A percentile compares a stretch with the other conserved stretches of the same genome.
phyloP scores from a whole-genome alignment of 306 rosid genomes.

The Fragaria iinumae region DNA sequence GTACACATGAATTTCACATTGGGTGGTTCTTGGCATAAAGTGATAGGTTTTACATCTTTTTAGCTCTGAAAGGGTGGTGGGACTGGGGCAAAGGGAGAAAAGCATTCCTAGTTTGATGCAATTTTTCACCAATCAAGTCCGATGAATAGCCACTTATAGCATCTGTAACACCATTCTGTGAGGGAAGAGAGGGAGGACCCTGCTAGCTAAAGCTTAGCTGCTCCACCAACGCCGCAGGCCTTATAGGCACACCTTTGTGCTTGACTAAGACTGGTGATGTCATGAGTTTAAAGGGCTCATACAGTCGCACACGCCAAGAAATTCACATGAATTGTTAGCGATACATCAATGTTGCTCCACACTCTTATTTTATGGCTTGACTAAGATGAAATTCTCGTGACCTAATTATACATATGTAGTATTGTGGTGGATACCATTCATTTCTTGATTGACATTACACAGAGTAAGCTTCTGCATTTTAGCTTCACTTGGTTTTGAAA shows the following conservation, averaged over 20 bases:
- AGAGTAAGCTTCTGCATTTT: slow-evolving; percentile 1
- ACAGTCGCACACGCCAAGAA: slow-evolving; percentile 16
- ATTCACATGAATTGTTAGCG: slow-evolving; percentile 29
- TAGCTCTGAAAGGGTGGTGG: slow-evolving; percentile 26
- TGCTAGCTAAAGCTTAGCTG: background rate
- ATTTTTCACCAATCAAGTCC: slow-evolving; percentile 3
- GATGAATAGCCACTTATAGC: no score
- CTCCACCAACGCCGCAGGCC: slow-evolving; percentile 37
- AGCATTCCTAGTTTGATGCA: slow-evolving; percentile 21
- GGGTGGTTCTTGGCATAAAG: slow-evolving; percentile 37
- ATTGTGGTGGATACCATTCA: background rate
- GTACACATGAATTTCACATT: slow-evolving; percentile 16
- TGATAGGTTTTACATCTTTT: slow-evolving; percentile 13
- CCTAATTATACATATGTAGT: background rate
- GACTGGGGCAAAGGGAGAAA: slow-evolving; percentile 14
- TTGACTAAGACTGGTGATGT: slow-evolving; percentile 30
- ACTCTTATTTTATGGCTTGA: background rate
- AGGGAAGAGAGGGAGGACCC: background rate
- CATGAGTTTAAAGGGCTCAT: slow-evolving; percentile 28
- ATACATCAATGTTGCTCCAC: slow-evolving; percentile 9
- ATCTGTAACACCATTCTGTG: background rate
- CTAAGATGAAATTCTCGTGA: slow-evolving; percentile 10
- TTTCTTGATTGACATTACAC: background rate
- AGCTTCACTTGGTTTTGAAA: background rate
- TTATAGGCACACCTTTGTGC: slow-evolving; percentile 29